Base-by-base conservation (phyloP, 768 basidiomycete genomes). In the Hirschioporus abietinus region DNA sequence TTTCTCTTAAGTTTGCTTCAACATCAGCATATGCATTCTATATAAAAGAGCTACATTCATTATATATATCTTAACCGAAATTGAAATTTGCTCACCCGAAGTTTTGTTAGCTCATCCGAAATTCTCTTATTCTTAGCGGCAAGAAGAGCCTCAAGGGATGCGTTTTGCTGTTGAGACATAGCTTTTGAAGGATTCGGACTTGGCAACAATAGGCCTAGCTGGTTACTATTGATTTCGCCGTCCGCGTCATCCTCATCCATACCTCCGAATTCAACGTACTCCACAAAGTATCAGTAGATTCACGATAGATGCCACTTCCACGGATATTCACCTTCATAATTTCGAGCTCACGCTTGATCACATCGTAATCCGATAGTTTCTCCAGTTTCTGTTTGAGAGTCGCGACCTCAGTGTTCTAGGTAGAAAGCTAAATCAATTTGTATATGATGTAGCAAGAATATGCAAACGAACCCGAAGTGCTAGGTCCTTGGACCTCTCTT, bases 201-300 rank as follows among this genome's bases (percentile, higher is more conserved):
- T 0, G 96, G 96, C 35, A 98, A 82, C 34, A 85, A 85, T 12
- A 93, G 70, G 2, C 82, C 87, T n/a, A 81, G 74, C 23, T 83
- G 81, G 60, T 78, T 74, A 1, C 78, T 83, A 63, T 79, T 78
- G 62, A 73, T 72, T 7, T 78, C 74, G 27, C 65, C 67, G 25
- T 78, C 78, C 69, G 80, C 82, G 20, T 84, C 85, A 63, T 91
- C 88, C 36, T 88, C 88, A 36, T 96, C 93, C 34, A 94, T 84
- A 9, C 94, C 93, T 7, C 92, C 89, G 74, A 99, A 99, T 74
- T 99, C 96, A 66, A 99, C 96, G 71, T 90, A 98, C 97, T 99
- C 8, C 30, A 71, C 35, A 17, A 35, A 58, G n/a, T 63, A n/a
- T 12, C 15, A 59, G 27, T 35, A 42, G 52, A 52, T 35, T 65